Evolutionary conservation across 192 early-diverging fungal species (phyloP).

Genomic region (Coemansia brasiliensis): DNA sequence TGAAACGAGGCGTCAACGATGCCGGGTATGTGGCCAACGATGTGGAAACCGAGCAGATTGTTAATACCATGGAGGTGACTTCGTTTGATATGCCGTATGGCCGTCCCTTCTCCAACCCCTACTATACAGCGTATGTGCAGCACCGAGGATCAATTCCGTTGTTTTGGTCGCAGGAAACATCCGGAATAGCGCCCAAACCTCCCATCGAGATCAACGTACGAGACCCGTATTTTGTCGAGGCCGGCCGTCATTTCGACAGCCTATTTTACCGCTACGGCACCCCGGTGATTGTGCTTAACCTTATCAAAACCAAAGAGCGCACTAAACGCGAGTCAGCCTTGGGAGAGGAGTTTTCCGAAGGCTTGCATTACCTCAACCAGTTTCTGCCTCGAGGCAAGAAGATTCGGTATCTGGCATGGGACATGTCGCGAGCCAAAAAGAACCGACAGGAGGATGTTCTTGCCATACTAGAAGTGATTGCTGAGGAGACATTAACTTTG

Average conservation of each 20-base stretch:
- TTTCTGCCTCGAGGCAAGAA: conserved; percentile 77
- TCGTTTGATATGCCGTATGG: conserved; percentile 71
- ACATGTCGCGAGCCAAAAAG: conserved; percentile 97
- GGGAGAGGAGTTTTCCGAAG: conserved; percentile 79
- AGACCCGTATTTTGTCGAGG: conserved; percentile 91
- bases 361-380: conserved; percentile 86
- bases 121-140: conserved; percentile 93
- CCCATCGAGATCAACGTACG: conserved; percentile 85
- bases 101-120: conserved; percentile 60
- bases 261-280: conserved; percentile 89
- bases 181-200: conserved; percentile 93
- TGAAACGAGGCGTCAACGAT: conserved; percentile 94
- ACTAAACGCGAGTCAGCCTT: conserved; percentile 82
- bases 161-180: conserved; percentile 91
- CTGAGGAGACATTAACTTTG: conserved; percentile 76
- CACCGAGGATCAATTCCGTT: conserved; percentile 97
- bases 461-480: conserved; percentile 82
- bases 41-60: conserved; percentile 98
- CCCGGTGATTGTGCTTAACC: conserved; percentile 89
- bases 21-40: conserved; percentile 98
- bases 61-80: conserved; percentile 85
- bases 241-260: conserved; percentile 91
- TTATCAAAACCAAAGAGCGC: conserved; percentile 95
- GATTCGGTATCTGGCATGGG: conserved; percentile 92
- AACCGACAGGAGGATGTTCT: conserved; percentile 88